A percentile compares a stretch with the other conserved stretches of the same genome.
Evolutionary conservation across 2,329 filamentous ascomycete genomes (phyloP).

Genomic region (Talaromyces funiculosus): DNA sequence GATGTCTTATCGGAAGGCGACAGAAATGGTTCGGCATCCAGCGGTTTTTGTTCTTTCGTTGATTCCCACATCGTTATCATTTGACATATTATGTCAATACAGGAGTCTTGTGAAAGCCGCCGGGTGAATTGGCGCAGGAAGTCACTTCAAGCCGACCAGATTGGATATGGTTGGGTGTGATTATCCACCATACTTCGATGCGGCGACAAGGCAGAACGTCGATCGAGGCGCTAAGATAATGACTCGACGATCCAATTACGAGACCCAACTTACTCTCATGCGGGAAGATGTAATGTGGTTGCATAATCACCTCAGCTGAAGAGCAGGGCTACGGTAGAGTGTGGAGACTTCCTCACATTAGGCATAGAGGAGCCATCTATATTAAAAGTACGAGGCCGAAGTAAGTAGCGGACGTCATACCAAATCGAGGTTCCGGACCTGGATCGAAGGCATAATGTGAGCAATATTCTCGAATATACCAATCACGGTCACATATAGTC

Average conservation of each 20-base stretch:
- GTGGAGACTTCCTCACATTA: not conserved
- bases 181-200: not conserved
- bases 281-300: not conserved
- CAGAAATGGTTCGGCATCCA: slow-evolving; percentile 1
- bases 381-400: not conserved
- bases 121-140: not conserved
- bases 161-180: not conserved
- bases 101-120: not conserved
- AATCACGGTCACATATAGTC: not conserved
- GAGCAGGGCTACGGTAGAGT: not conserved
- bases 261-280: not conserved
- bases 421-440: not conserved
- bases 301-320: not conserved
- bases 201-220: not conserved
- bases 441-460: not conserved
- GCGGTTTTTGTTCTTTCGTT: not conserved
- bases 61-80: not conserved
- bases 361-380: not conserved
- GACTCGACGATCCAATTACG: not conserved
- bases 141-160: no score
- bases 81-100: not conserved
- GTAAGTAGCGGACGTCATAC: not conserved
- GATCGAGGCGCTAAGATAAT: not conserved
- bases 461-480: not conserved
- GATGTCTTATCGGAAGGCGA: not conserved